Evolutionary conservation across 257 asterid species (phyloP).

Genomic region (Handroanthus guayacan): DNA sequence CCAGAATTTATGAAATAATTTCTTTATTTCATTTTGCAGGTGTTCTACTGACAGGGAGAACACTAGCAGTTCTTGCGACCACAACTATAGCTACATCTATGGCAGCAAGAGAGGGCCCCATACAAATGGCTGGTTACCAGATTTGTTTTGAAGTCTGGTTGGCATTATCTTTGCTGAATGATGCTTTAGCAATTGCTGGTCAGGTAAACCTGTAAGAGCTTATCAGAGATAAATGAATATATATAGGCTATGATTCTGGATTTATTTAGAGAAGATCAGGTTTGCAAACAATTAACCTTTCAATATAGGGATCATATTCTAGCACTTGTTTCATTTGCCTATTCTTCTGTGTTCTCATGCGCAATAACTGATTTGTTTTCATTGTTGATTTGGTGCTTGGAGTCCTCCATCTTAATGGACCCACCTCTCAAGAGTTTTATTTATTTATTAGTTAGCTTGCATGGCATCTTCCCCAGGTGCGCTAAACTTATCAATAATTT

Average conservation of each 20-base stretch:
- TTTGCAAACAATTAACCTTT: constrained; percentile 16
- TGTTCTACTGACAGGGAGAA: constrained; percentile 79
- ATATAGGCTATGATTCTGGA: neutral
- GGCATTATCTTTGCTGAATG: constrained; percentile 91
- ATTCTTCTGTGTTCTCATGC: neutral
- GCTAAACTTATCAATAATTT: no score
- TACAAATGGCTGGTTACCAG: constrained; percentile 89
- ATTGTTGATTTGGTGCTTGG: constrained; percentile 1
- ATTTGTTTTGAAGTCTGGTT: constrained; percentile 95
- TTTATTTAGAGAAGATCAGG: neutral
- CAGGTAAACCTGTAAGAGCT: constrained; percentile 58
- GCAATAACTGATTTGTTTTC: neutral
- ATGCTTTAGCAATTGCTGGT: constrained; percentile 97
- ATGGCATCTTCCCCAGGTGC: neutral
- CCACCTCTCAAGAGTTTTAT: neutral
- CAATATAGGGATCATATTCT: neutral
- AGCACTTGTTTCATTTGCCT: neutral
- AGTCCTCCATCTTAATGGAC: constrained; percentile 3
- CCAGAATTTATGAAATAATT: constrained; percentile 23
- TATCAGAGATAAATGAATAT: neutral
- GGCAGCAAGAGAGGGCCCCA: constrained; percentile 89
- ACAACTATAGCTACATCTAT: constrained; percentile 88
- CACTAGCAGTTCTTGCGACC: constrained; percentile 76
- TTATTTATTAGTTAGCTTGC: neutral
- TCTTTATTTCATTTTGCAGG: constrained; percentile 58